Conservation (phyloP, 176 grass and related monocot genomes). For the Aegilops longissima region DNA sequence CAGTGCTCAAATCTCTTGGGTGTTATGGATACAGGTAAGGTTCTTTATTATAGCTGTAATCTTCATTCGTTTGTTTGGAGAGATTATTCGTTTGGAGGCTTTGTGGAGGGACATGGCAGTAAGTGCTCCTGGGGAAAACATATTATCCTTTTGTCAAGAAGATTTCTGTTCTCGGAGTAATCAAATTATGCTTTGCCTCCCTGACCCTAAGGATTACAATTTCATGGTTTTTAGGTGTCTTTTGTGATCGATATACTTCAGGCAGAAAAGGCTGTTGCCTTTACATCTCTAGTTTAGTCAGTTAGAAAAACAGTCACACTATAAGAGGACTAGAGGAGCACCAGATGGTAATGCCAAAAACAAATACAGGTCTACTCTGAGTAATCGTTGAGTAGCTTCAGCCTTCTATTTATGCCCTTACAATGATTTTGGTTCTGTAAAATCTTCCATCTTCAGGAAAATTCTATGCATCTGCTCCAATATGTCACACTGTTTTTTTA, state of each 20-base stretch:
- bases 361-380: neutral
- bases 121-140: conserved; percentile 3
- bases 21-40: conserved; percentile 46
- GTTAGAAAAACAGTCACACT: neutral
- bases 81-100: neutral
- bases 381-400: conserved; percentile 1
- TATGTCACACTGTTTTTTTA: conserved; percentile 18
- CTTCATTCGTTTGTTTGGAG: conserved; percentile 1
- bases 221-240: neutral
- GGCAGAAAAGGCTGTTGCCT: neutral
- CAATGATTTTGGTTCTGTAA: conserved; percentile 7
- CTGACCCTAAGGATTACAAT: neutral
- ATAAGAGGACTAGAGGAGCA: neutral
- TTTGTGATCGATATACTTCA: neutral
- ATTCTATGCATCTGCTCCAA: neutral
- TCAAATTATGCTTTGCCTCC: neutral
- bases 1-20: neutral
- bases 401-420: neutral
- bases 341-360: neutral
- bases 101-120: conserved; percentile 1
- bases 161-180: neutral
- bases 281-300: neutral
- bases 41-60: conserved; percentile 12
- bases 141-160: neutral
- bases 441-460: neutral